Base-by-base conservation (phyloP, 2,329 filamentous ascomycete species). In the Daldinia sp. region DNA sequence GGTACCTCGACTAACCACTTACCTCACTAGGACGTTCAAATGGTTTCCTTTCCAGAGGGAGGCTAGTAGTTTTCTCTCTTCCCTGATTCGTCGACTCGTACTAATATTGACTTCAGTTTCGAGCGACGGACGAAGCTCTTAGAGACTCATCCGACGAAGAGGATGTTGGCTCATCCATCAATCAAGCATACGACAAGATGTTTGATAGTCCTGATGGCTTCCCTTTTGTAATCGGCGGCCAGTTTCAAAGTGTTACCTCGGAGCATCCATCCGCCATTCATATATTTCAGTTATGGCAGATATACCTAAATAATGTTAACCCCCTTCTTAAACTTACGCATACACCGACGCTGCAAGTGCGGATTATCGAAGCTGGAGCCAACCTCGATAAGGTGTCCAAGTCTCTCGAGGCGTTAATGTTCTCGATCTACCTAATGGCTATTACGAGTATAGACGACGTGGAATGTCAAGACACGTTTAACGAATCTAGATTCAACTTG, bases 261-360 rank as follows among this genome's bases (percentile, higher is more conserved):
- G 74, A 79, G 13, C 85, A 87, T 64, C 86, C 86, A 8, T 73
- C 82, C 1, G 78, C 83, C 21, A 82, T 87, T 17, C 85, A 87
- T 60, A 87, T 88, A 54, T 84, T 89, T 61, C 82, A 86, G 67
- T 78, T 89, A 15, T 92, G 89, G 89, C 88, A 91, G 74, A 81
- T 86, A 13, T 92, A 90, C 71, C 81, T 91, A 39, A 84, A 87
- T 65, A 90, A 90, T 69, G 85, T 91, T 68, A 87, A 91, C 68
- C 87, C 89, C 0, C 73, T 92, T 4, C 79, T 90, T 47, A 91
- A 90, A 70, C 80, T 91, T 58, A 88, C 86, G 0, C 89, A 92
- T 70, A 84, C 86, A 0, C 87, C 88, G 0, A 90, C 83, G 1
- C 77, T 91, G 0, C 88, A 91, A 71, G 79, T 77, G n/a, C 83